These are phyloP conservation scores for Metschnikowia shivogae DNA, from an alignment of 805 yeast genomes.

Conservation along the genomic window DNA sequence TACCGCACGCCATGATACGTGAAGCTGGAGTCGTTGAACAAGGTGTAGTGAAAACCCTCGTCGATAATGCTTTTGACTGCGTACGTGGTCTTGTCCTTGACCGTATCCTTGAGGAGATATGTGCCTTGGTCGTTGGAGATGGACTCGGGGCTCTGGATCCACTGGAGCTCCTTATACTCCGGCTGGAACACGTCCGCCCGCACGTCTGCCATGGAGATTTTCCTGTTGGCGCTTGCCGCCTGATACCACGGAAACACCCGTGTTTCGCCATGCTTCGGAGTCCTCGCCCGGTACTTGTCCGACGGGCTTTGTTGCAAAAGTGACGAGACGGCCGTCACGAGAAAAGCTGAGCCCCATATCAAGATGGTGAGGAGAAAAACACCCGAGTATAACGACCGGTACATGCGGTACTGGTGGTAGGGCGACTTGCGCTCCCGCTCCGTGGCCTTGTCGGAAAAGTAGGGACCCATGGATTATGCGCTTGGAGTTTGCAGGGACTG, in stretches of 20 bases:
- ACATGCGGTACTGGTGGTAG: constrained; percentile 7
- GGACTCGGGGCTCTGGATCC: constrained; percentile 58
- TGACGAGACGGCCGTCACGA: constrained; percentile 14
- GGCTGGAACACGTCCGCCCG: constrained; percentile 60
- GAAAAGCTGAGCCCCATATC: constrained; percentile 36
- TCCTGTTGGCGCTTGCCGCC: constrained; percentile 15
- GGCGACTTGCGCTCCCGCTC: constrained; percentile 9
- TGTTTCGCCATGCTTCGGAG: not conserved
- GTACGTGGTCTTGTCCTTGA: constrained; percentile 45
- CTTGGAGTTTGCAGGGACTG: too few relatives aligned
- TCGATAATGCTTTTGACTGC: constrained; percentile 52
- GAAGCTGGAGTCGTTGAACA: constrained; percentile 51
- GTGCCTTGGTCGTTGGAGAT: constrained; percentile 59
- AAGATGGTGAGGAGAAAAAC: constrained; percentile 23
- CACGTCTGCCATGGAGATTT: constrained; percentile 27
- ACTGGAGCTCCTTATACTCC: constrained; percentile 52
- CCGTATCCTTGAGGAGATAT: constrained; percentile 41
- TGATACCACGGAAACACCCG: constrained; percentile 13
- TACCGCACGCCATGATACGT: constrained; percentile 35
- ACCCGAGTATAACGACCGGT: constrained; percentile 12
- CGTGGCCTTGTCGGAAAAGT: not conserved
- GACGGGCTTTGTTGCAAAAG: not conserved
- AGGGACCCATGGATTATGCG: not conserved
- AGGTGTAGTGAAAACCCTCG: constrained; percentile 36
- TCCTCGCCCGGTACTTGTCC: not conserved